Base-by-base conservation (phyloP, 2,329 filamentous ascomycete species). In the Ilyonectria sp. region DNA sequence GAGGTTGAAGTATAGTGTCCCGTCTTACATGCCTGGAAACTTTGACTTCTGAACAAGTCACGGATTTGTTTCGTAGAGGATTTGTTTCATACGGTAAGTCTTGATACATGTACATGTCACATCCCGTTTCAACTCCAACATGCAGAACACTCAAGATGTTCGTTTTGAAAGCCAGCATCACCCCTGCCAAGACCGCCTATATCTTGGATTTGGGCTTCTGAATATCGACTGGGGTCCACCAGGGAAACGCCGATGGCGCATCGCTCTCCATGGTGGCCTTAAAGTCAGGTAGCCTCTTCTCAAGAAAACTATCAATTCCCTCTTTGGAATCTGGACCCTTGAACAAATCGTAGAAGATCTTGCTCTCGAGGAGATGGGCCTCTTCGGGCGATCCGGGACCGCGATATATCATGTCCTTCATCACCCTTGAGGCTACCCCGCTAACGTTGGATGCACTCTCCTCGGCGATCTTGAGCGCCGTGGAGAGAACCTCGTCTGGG, bases 341-440 rank as follows among this genome's bases (percentile, higher is more conserved):
- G 78, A 90, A 90, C 65, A 92, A 66, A 70, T 91, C 88, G 74
- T 86, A 87, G 63, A 92, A 83, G n/a, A 93, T 78, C 68, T 83
- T 85, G 70, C 87, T 90, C 80, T 95, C 92, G 33, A 94, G 80
- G 70, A 94, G 79, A 82, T 94, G 92, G 61, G 92, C 88, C 56
- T 85, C 91, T 81, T 95, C 93, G 0, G 92, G 87, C 23, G 85
- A 89, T 19, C 81, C 83, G 0, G 85, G 83, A 40, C 86, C 85
- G 33, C 88, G 82, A 72, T 87, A 93, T 83, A 94, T 90, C 82
- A 95, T 79, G 74, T 94, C 92, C 75, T 89, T 87, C 87, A 93
- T 94, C 63, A 94, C 75, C 70, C 88, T 85, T 9, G 87, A 89
- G 31, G 89, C 88, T 31, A 94, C 87, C 1, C 82, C 81, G 72